Percentiles rank a stretch among this genome's conserved stretches.
Evolutionary conservation across 208 protist species (phyloP).

Genomic region (Balamuthia mandrillaris): DNA sequence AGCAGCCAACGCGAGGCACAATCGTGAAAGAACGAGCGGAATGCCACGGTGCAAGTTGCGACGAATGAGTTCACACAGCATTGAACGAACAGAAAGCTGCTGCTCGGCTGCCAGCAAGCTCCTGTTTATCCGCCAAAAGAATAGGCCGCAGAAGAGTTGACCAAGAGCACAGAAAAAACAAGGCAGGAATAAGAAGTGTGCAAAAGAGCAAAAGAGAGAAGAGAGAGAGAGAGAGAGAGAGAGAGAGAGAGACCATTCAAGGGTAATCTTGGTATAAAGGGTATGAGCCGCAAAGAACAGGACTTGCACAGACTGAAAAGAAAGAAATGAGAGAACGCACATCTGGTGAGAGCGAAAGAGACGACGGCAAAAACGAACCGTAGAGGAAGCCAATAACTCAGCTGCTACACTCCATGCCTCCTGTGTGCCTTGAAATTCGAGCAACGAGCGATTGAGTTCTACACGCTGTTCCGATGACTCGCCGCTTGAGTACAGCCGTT

Average conservation of each 20-base stretch:
- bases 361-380: no score
- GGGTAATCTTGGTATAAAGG: not conserved
- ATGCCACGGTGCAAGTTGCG: not conserved
- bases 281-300: slow-evolving; percentile 28
- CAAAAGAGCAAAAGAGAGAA: not conserved
- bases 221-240: not conserved
- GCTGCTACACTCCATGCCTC: no score
- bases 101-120: not conserved
- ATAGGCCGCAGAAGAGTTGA: no score
- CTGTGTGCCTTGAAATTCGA: no score
- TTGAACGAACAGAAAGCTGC: not conserved
- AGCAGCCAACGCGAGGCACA: not conserved
- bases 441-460: no score
- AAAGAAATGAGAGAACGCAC: no score
- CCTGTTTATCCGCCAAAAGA: not conserved
- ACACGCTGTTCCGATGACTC: no score
- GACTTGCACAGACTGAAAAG: not conserved
- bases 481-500: no score
- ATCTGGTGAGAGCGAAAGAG: no score
- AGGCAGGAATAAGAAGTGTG: no score
- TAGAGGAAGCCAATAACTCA: no score
- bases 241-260: not conserved
- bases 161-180: no score
- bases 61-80: not conserved
- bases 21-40: not conserved